A percentile compares a stretch with the other conserved stretches of the same genome.
These are phyloP conservation scores for Lachancea sp. DNA, from an alignment of 805 yeast genomes.

Conservation along the genomic window DNA sequence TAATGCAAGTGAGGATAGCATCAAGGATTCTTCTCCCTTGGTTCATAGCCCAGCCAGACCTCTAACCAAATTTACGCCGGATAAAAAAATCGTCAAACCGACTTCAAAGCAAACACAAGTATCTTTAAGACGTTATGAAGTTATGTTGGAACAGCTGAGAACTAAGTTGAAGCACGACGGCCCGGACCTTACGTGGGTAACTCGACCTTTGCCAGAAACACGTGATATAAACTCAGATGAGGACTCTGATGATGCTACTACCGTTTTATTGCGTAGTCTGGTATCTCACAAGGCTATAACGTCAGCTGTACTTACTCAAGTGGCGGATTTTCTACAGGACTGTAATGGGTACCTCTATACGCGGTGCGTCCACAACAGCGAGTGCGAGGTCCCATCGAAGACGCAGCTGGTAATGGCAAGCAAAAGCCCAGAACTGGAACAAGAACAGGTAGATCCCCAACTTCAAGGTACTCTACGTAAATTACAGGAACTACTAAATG, in stretches of 20 bases:
- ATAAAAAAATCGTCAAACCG: conserved; percentile 3
- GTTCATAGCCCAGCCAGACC: not conserved
- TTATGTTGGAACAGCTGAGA: conserved; percentile 9
- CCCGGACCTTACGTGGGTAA: conserved; percentile 9
- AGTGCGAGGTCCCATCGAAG: conserved; percentile 4
- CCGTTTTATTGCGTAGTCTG: conserved; percentile 1
- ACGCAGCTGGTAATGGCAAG: not conserved
- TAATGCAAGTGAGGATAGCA: not conserved
- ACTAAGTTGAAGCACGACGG: conserved; percentile 2
- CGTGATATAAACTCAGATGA: not conserved
- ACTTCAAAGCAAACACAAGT: conserved; percentile 3
- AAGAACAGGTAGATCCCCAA: not conserved
- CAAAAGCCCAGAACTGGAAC: not conserved
- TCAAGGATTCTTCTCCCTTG: not conserved
- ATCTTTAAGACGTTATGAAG: conserved; percentile 4
- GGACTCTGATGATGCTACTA: not conserved
- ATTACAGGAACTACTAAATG: conserved; percentile 15
- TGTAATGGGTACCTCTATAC: conserved; percentile 8
- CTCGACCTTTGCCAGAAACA: not conserved
- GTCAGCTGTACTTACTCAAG: not conserved
- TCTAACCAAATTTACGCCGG: not conserved
- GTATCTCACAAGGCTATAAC: not conserved
- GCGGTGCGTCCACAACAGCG: conserved; percentile 9
- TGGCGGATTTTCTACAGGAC: conserved; percentile 2
- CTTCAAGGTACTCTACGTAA: conserved; percentile 1